Evolutionary conservation across 192 early-diverging fungal genomes (phyloP), one percentile per base, ranked within the genome.

Genomic region (Entophlyctis luteolus): DNA sequence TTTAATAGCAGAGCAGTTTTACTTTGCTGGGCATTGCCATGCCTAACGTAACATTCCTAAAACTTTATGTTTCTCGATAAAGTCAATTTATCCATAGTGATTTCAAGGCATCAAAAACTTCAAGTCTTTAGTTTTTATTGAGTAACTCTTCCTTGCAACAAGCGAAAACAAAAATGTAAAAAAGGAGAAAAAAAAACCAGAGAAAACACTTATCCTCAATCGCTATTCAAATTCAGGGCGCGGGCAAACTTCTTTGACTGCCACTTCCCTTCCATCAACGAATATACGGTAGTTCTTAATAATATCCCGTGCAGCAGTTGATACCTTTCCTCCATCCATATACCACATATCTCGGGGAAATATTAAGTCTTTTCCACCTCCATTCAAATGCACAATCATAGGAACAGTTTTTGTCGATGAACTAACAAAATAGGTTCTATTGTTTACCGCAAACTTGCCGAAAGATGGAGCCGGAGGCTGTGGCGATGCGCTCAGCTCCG

Each of bases 331-430:
- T 35, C 36, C 55, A 5, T 4, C 8, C 10, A 56, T 18, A 34
- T 56, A 56, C 55, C 32, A 56, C 32, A 56, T 25, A 5, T 56
- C 49, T 12, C 49, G 49, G 8, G 49, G 49, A 12, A 12, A 12
- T 25, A 52, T 52, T 8, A 52, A 22, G 20, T 18, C 37, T 22
- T 46, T 60, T 1, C 58, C 58, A 25, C 55, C 55, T 46, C 58
- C 58, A 45, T 60, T 60, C 42, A 60, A 60, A 29, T 60, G 58
- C 22, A 60, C 47, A 8, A 60, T 1, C 58, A 60, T 60, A 23
- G 58, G 58, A 16, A 60, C 39, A 37, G 37, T 45, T 29, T 46
- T 38, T 18, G 18, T 60, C 39, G 25, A 20, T 14, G 16, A 12
- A 46, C 31, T 31, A 37, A 60, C 35, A n/a, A 46, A 46, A 45